Evolutionary conservation across 2,329 filamentous ascomycete genomes (phyloP).

Genomic region (Talaromyces sp.): DNA sequence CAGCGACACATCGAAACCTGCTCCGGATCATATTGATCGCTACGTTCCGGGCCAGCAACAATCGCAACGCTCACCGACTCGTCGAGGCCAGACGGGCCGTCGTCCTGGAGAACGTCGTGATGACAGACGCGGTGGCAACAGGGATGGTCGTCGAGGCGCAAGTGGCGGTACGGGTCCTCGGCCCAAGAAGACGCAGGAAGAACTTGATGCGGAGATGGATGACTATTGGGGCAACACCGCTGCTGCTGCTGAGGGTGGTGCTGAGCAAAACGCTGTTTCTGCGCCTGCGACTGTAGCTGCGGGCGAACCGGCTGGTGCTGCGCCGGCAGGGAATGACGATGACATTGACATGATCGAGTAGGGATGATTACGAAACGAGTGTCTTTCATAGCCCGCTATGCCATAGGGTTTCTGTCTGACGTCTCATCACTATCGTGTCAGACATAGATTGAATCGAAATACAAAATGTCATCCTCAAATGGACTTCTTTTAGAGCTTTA

Average conservation of each 20-base stretch:
- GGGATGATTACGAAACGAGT: background rate
- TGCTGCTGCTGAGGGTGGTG: conserved; percentile 34
- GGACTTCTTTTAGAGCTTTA: background rate
- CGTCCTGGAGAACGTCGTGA: conserved; percentile 35
- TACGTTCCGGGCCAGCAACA: conserved; percentile 64
- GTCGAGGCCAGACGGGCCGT: conserved; percentile 44
- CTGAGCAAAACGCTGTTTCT: conserved; percentile 30
- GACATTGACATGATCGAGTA: conserved; percentile 71
- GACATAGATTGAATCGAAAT: background rate
- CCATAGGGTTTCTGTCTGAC: background rate
- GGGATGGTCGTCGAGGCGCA: conserved; percentile 42
- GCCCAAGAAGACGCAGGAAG: conserved; percentile 80
- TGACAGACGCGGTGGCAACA: conserved; percentile 21
- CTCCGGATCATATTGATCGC: conserved; percentile 69
- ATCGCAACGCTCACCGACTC: conserved; percentile 37
- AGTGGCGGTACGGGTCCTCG: conserved; percentile 43
- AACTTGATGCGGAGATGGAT: conserved; percentile 94
- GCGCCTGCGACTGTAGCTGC: conserved; percentile 17
- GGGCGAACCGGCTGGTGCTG: background rate
- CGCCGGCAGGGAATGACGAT: conserved; percentile 33
- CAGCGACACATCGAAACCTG: conserved; percentile 54
- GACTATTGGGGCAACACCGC: conserved; percentile 71
- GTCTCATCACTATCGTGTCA: background rate
- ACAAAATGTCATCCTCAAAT: background rate
- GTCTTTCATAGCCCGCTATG: background rate